A percentile compares a stretch with the other conserved stretches of the same genome.
phyloP scores from a whole-genome alignment of 2,329 filamentous ascomycete species.

The Sporothrix pallida region DNA sequence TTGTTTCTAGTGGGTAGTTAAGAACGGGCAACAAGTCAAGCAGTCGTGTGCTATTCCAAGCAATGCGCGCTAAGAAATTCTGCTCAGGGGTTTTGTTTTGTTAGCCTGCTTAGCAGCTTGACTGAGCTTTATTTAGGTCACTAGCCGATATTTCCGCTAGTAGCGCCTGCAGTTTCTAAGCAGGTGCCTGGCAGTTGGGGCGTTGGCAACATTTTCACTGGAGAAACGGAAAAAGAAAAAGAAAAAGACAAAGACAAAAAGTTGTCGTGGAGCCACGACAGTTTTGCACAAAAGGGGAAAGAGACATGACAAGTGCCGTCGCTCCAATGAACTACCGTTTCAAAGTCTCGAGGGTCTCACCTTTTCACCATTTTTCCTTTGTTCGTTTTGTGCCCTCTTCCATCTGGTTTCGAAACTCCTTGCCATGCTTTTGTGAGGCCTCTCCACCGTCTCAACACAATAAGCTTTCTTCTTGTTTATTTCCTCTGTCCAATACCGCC shows the following conservation, averaged over 20 bases:
- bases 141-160: neutral
- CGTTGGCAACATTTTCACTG: neutral
- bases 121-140: slow-evolving; percentile 25
- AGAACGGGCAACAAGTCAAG: neutral
- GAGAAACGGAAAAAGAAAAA: neutral
- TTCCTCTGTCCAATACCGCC: slow-evolving; percentile 3
- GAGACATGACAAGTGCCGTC: neutral
- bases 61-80: slow-evolving; percentile 22
- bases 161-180: slow-evolving; percentile 12
- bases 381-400: too few relatives aligned
- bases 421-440: neutral
- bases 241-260: neutral
- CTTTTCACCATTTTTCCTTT: slow-evolving; percentile 14
- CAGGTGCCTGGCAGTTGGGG: slow-evolving; percentile 14
- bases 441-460: neutral
- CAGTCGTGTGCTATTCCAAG: neutral
- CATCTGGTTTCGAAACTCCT: neutral
- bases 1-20: neutral
- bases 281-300: slow-evolving; percentile 7
- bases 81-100: slow-evolving; percentile 17
- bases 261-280: neutral
- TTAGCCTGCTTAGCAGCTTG: neutral
- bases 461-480: neutral
- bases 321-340: slow-evolving; percentile 7
- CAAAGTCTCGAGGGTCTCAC: slow-evolving; percentile 18